phyloP scores from a whole-genome alignment of 2,329 filamentous ascomycete genomes.

The Cytospora piceicola region DNA sequence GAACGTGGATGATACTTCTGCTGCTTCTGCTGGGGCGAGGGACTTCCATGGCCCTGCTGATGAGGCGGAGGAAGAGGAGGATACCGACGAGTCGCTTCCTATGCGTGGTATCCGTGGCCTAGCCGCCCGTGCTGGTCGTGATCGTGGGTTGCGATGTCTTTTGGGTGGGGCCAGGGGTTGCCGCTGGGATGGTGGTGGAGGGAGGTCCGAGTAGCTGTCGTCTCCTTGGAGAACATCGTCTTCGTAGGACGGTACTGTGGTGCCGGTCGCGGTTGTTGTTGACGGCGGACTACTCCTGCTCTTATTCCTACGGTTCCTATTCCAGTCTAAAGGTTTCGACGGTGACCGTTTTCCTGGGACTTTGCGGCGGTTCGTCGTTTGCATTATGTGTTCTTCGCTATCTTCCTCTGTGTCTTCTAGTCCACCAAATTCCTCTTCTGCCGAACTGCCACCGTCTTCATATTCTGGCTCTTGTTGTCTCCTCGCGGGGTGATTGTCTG shows the following conservation, averaged over 20 bases:
- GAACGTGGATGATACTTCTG: background rate
- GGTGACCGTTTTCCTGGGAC: slow-evolving; percentile 1
- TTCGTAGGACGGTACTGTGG: slow-evolving; percentile 18
- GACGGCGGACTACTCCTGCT: background rate
- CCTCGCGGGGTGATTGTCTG: slow-evolving; percentile 9
- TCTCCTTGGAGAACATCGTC: slow-evolving; percentile 5
- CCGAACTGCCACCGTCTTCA: background rate
- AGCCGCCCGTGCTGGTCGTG: background rate
- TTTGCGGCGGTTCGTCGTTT: background rate
- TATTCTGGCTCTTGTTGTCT: slow-evolving; percentile 7
- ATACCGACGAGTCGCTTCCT: background rate
- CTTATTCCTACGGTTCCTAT: background rate
- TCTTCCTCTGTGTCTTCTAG: slow-evolving; percentile 11
- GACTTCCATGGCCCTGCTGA: slow-evolving; percentile 9
- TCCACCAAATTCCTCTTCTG: slow-evolving; percentile 7
- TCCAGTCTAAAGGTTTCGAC: background rate
- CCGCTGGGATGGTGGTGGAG: slow-evolving; percentile 12
- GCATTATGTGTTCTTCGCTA: background rate
- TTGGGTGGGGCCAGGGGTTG: slow-evolving; percentile 16
- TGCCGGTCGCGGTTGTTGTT: background rate
- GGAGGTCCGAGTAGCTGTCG: slow-evolving; percentile 12
- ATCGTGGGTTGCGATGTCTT: slow-evolving; percentile 10
- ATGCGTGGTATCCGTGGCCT: slow-evolving; percentile 8
- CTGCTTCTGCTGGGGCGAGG: background rate
- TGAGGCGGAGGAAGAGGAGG: slow-evolving; percentile 8